Base-by-base conservation (phyloP, 2,329 filamentous ascomycete species). In the Coleophoma eucalyptorum region DNA sequence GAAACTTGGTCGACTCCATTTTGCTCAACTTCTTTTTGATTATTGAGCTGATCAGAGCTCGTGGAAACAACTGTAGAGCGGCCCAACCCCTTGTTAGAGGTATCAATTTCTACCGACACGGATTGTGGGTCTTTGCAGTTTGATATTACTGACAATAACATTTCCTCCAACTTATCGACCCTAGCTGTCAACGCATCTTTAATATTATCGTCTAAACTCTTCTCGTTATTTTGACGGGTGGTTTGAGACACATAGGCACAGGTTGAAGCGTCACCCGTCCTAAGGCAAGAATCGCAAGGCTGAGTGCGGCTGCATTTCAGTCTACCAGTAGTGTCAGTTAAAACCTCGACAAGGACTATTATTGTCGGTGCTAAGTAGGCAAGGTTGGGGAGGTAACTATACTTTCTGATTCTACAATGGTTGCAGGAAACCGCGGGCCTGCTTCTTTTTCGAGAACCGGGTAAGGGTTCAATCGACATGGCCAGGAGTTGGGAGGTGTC, bases 231-330 rank as follows among this genome's bases (percentile, higher is more conserved):
- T 19, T 44, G 19, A 11, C 13, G 13, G 35, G 10, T 26, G 37
- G 33, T n/a, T 26, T 34, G 31, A 31, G 51, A 41, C 13, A 26
- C 48, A 47, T 44, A 55, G 37, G 33, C 20, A 34, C 54, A 55
- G n/a, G 54, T 54, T 15, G 33, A 43, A 10, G 54, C 33, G 38
- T 55, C 54, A 26, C 54, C 54, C 33, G 54, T 41, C 26, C 48
- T 45, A 38, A 49, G 32, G 40, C 54, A 55, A 18, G 54, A 50
- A 32, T 53, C 51, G 41, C 54, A 55, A 26, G 54, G 54, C 41
- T 52, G 34, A 3, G 34, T 37, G 4, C 34, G 34, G 16, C 34
- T 37, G 34, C 34, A 37, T 37, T 37, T 37, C 3, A 37, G 34
- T 16, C 34, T 37, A 16, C n/a, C n/a, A n/a, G n/a, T n/a, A n/a